These are phyloP conservation scores for Boletellus emodensis DNA, from an alignment of 768 basidiomycete species.

Conservation along the genomic window DNA sequence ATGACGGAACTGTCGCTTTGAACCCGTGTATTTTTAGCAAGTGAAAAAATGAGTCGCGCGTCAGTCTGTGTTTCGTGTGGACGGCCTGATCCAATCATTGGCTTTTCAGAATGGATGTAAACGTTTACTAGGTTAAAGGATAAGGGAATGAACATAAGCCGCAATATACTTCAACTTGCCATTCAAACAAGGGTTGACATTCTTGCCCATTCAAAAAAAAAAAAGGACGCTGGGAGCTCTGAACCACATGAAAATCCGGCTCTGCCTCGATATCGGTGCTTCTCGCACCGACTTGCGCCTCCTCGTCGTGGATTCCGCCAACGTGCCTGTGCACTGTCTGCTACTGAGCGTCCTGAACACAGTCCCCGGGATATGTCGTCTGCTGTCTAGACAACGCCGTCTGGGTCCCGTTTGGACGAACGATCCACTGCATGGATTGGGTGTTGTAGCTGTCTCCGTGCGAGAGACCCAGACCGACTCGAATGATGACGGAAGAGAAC, in stretches of 20 bases:
- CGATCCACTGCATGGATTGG: not conserved
- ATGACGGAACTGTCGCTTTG: too few relatives aligned
- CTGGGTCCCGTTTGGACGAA: not conserved
- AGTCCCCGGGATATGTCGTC: not conserved
- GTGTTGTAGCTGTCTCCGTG: conserved; percentile 9
- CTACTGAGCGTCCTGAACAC: not conserved
- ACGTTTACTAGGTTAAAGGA: too few relatives aligned
- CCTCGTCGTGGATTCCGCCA: not conserved
- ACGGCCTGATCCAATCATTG: too few relatives aligned
- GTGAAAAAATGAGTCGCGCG: not conserved
- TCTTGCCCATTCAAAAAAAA: not conserved
- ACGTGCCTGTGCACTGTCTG: not conserved
- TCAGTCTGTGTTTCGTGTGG: not conserved
- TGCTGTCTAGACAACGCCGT: not conserved
- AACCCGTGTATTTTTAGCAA: conserved; percentile 15
- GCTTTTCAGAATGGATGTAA: too few relatives aligned
- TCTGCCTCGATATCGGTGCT: not conserved
- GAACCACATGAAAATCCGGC: conserved; percentile 1
- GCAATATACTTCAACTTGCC: too few relatives aligned
- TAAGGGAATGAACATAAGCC: too few relatives aligned
- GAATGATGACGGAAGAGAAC: conserved; percentile 28
- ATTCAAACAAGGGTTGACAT: too few relatives aligned
- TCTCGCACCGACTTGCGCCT: not conserved
- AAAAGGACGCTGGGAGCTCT: not conserved
- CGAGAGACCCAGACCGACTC: conserved; percentile 20